Evolutionary conservation across 2,329 filamentous ascomycete species (phyloP).

Genomic region (Trichoderma atrobrunneum): DNA sequence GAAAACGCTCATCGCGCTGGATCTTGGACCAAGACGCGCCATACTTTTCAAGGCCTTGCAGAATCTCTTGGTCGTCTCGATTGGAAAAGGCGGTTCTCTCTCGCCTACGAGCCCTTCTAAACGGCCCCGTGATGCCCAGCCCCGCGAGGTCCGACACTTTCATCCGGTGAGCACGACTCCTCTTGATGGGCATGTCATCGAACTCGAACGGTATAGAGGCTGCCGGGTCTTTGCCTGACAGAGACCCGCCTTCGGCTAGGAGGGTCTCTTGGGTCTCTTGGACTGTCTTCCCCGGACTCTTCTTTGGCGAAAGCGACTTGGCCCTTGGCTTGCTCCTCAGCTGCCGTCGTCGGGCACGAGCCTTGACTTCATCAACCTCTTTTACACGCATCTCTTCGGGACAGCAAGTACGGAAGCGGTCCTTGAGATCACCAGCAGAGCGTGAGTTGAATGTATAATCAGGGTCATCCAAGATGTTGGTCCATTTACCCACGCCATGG

Average conservation of each 20-base stretch:
- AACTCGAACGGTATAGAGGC: conserved; percentile 27
- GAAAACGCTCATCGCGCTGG: conserved; percentile 56
- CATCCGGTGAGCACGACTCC: conserved; percentile 53
- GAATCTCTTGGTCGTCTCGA: conserved; percentile 60
- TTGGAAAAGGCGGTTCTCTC: conserved; percentile 60
- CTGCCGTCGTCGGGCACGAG: conserved; percentile 23
- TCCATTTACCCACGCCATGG: conserved; percentile 65
- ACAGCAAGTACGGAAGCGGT: conserved; percentile 64
- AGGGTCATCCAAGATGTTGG: conserved; percentile 59
- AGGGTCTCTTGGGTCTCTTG: conserved; percentile 48
- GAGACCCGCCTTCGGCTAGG: conserved; percentile 42
- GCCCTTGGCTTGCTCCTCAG: background rate
- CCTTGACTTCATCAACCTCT: background rate
- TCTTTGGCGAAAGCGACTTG: conserved; percentile 39
- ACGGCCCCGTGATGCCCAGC: conserved; percentile 60
- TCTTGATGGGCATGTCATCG: conserved; percentile 44
- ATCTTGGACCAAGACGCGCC: conserved; percentile 66
- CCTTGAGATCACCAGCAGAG: conserved; percentile 62
- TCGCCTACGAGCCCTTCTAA: conserved; percentile 59
- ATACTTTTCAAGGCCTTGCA: conserved; percentile 57
- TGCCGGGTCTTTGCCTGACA: conserved; percentile 28
- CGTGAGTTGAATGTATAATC: conserved; percentile 60
- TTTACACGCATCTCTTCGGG: conserved; percentile 55
- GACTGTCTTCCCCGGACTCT: conserved; percentile 37
- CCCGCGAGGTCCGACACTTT: conserved; percentile 54